A percentile compares a stretch with the other conserved stretches of the same genome.
These are phyloP conservation scores for Wickerhamiella brachini DNA, from an alignment of 805 yeast species.

Conservation along the genomic window DNA sequence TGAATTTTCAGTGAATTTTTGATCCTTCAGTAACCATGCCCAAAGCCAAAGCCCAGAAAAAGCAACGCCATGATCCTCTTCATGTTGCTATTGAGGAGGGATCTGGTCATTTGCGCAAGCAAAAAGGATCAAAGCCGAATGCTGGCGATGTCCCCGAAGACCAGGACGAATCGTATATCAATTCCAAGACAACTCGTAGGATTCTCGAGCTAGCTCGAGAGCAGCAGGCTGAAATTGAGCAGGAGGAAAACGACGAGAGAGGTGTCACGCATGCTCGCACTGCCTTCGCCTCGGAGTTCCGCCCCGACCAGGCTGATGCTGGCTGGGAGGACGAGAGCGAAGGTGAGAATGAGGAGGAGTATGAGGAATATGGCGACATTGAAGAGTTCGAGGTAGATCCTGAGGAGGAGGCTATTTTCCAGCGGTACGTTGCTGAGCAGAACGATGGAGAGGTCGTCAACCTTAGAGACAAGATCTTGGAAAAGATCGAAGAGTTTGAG, in stretches of 20 bases:
- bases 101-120: constrained; percentile 52
- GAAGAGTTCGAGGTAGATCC: constrained; percentile 59
- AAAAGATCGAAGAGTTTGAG: constrained; percentile 52
- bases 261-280: constrained; percentile 12
- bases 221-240: constrained; percentile 82
- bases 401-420: constrained; percentile 73
- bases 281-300: neutral
- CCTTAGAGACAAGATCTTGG: constrained; percentile 88
- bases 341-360: constrained; percentile 33
- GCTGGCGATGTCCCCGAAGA: constrained; percentile 23
- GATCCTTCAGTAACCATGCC: constrained; percentile 11
- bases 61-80: constrained; percentile 69
- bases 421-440: constrained; percentile 38
- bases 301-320: constrained; percentile 27
- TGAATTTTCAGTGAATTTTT: neutral
- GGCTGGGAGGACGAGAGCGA: constrained; percentile 32
- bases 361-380: constrained; percentile 35
- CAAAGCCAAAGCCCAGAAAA: constrained; percentile 27
- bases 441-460: constrained; percentile 17
- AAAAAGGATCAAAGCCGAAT: constrained; percentile 21
- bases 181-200: constrained; percentile 69
- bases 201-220: constrained; percentile 80
- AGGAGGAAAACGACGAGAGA: constrained; percentile 29
- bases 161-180: constrained; percentile 53
- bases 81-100: constrained; percentile 64